Evolutionary conservation across 2,329 filamentous ascomycete species (phyloP), one percentile per base, ranked within the genome.

Genomic region (Grosmannia clavigera): DNA sequence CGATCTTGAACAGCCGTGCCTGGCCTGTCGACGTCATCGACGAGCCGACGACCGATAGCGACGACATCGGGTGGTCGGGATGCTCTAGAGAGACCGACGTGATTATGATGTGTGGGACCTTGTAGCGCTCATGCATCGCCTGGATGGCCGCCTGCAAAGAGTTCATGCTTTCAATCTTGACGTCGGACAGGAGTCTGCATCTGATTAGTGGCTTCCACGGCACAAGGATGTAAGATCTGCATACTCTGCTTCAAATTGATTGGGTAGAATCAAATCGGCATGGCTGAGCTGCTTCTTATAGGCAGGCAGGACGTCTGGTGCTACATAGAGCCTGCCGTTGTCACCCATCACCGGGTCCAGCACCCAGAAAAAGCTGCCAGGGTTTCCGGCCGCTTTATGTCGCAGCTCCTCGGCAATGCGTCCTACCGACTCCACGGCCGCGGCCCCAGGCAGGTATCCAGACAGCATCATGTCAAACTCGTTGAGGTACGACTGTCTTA

Each of bases 341-440:
- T 99, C 94, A 35, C 94, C 94, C 94, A 99, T 99, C 55, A 99
- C 94, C 0, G 95, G 94, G 71, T 99, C 94, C 31, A 99, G 80
- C 3, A 96, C 90, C 92, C 92, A 97, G 74, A 97, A 97, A 76
- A 97, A 96, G 54, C 81, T 84, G 0, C 90, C 88, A 0, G 88
- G 85, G 6, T 86, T 84, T 16, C 75, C 76, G 43, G 75, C 76
- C 2, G 82, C 79, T 67, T 84, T 86, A 58, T 81, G 76, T 70
- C 87, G 88, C 62, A 96, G 79, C 67, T 96, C 90, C 64, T 85
- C 80, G 14, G 84, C 94, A 65, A 99, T 96, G 60, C 80, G 78
- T 10, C 92, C 94, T 1, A 97, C 88, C 10, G 89, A 86, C 67
- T 88, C 81, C 46, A 99, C 89, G 0, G 87, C 87, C 9, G 88